Base-by-base conservation (phyloP, 495 filamentous ascomycete genomes). In the Penicillium psychrofluorescens region DNA sequence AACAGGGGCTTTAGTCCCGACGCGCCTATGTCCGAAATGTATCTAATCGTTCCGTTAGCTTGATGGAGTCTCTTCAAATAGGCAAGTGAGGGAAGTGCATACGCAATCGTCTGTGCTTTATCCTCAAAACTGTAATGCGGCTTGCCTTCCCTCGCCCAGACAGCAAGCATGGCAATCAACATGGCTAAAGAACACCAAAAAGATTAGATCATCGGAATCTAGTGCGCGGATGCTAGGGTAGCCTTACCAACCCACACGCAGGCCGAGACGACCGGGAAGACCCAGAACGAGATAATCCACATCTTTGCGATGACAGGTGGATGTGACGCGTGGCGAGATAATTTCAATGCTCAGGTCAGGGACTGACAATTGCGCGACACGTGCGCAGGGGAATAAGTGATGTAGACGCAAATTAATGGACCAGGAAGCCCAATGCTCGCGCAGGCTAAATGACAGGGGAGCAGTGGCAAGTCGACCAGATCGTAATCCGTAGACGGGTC, bases 11-110 rank as follows among this genome's bases (percentile, higher is more conserved):
- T 88, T 3, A 95, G 68, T 0, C 70, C 67, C 22, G 70, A 58
- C 0, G 84, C 84, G 47, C 89, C 92, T 27, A 95, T 72, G 63
- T 96, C 89, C n/a, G 81, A 85, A 51, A 89, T 87, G 59, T 68
- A 75, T 31, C 66, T 71, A 16, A 27, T 5, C 27, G 3, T 14
- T 36, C 22, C 33, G 11, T 51, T 36, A 37, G 45, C 15, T 33
- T 40, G 1, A 7, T 12, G 2, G 32, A 10, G 32, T 12, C 32
- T 12, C 9, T 35, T 40, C 36, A 37, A 14, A 40, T 36, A 7
- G 48, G 29, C 8, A 10, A 15, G 12, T 41, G 30, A 29, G 15
- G 35, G 27, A 38, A 4, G 32, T 22, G 64, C 76, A 39, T 86
- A 95, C 60, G 91, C 86, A 43, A 95, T 88, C 2, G 58, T 70